Base-by-base conservation (phyloP, 352 stramenopile genomes). In the Pythium aquatile region DNA sequence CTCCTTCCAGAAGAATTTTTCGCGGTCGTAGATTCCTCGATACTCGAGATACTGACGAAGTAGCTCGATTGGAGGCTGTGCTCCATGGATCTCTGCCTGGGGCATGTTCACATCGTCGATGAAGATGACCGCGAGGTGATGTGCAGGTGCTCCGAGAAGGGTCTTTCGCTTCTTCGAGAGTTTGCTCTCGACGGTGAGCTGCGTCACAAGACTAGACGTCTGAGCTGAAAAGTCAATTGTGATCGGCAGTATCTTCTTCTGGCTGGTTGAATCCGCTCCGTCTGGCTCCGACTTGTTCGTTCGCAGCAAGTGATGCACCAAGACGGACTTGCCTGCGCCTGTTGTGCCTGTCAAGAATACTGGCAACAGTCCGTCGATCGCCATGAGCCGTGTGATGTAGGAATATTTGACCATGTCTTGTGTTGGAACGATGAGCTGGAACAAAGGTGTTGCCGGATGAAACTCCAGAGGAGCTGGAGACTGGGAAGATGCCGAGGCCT, bases 101-200 rank as follows among this genome's bases (percentile, higher is more conserved):
- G 93, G 90, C 74, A 98, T 93, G 64, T 98, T 98, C 20, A 98
- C 63, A 66, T 98, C 93, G 66, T 98, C 93, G 24, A 98, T 79
- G 52, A 96, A 92, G 39, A 90, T 69, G 11, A 97, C 76, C 2
- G 96, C 79, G 17, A 42, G 28, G 4, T 80, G 85, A 55, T 85
- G 81, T 4, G 81, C 74, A 0, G 93, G 91, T 4, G 94, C 81
- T 37, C 93, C 93, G 0, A 98, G 78, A 20, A 97, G 61, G 2
- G 91, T 98, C 66, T 97, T 97, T 14, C 93, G 74, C 68, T 98
- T 98, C 70, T 96, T 96, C 29, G 85, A 68, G 32, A 98, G 74
- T 60, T 96, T 98, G 56, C 76, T 89, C 66, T 98, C 92, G 10
- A 98, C 89, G 29, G 79, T 90, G n/a, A 86, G 28, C 61, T 97